Evolutionary conservation across 108 stramenopile genomes (phyloP), one percentile per base, ranked within the genome.

Genomic region (Conticribra guillardii): DNA sequence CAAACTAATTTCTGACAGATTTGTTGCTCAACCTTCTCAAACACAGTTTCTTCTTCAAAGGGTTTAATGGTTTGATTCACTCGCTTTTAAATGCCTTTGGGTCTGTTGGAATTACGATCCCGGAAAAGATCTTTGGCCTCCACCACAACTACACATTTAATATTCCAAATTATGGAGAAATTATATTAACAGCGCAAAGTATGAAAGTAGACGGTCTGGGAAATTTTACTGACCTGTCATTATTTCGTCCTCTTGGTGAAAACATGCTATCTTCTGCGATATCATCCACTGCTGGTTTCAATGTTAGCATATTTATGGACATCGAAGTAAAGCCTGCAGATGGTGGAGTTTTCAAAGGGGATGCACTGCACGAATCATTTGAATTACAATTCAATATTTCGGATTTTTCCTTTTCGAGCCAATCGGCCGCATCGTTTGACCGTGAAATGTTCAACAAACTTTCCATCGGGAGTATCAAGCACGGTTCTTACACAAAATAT

Each of bases 1-100:
- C n/a, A n/a, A n/a, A n/a, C n/a, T n/a, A n/a, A n/a, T 41, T 11
- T 41, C 37, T 41, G 8, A 41, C 37, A 41, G 8, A 41, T 9
- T 41, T 41, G 5, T 41, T 41, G 8, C 5, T 41, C 37, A 5
- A 41, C 11, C 37, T 41, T 11, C 5, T 9, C 37, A 41, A 5
- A 11, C 37, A n/a, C 37, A 41, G 37, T 0, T 84, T 71, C 61
- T 77, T 83, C 54, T 91, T 85, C 67, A 79, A 77, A 22, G 91
- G 91, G 0, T 28, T 88, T 28, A 88, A 87, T 62, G 91, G 91
- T 3, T 45, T 88, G 54, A 50, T 92, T 11, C 44, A 68, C 51
- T 75, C 80, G 0, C 28, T 91, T 0, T 67, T 84, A 7, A 44
- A 70, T 49, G 84, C 53, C 2, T 66, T 34, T 31, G 34, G 67